Evolutionary conservation across 1,139 yeast species (phyloP).

Genomic region (Hyphopichia pseudoburtonii): DNA sequence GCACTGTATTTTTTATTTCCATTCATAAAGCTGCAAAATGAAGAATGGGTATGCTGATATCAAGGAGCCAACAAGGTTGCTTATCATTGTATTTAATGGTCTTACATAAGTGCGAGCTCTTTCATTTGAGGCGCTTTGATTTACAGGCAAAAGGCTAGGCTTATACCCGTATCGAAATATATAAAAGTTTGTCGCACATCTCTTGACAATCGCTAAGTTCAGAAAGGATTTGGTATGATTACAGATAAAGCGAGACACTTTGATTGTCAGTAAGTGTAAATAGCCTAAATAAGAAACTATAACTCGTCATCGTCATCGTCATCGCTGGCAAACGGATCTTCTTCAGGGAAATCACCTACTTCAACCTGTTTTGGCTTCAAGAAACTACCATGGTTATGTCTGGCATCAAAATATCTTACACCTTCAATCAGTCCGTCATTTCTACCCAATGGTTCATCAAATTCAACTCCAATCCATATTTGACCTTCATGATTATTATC

Average conservation of each 20-base stretch:
- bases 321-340: slow-evolving; percentile 40
- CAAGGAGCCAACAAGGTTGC: no score
- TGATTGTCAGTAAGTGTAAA: not conserved
- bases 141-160: no score
- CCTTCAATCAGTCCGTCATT: slow-evolving; percentile 43
- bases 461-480: slow-evolving; percentile 50
- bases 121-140: no score
- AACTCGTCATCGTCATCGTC: slow-evolving; percentile 38
- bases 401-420: slow-evolving; percentile 32
- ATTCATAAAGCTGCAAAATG: not conserved
- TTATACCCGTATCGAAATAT: no score
- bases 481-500: slow-evolving; percentile 41
- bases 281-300: no score
- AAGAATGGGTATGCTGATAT: no score
- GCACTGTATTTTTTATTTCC: not conserved
- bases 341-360: slow-evolving; percentile 53
- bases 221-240: no score
- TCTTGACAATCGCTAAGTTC: no score
- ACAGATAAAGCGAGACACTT: no score
- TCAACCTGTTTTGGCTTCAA: slow-evolving; percentile 50
- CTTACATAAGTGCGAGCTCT: no score
- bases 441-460: slow-evolving; percentile 51
- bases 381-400: slow-evolving; percentile 49
- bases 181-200: no score
- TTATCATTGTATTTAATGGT: no score